Evolutionary conservation across 202 grass and related monocot genomes (phyloP).

Genomic region (Cymbopogon flexuosus): DNA sequence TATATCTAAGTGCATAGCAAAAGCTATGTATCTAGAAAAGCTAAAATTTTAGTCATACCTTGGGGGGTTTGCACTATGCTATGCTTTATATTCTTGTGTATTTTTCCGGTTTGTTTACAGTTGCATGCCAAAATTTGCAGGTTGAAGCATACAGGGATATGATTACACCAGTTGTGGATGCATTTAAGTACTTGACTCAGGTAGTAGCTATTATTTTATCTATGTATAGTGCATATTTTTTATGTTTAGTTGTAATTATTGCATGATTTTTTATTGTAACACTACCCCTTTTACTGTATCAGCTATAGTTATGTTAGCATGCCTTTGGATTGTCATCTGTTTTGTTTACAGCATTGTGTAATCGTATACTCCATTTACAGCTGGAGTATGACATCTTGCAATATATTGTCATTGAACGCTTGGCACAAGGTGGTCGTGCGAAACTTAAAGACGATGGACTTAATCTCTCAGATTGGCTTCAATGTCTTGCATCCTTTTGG

Average conservation of each 20-base stretch:
- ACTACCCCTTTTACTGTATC: neutral
- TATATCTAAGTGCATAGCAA: too few relatives aligned
- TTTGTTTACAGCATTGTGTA: slow-evolving; percentile 3
- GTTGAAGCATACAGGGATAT: slow-evolving; percentile 99
- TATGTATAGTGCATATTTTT: slow-evolving; percentile 16
- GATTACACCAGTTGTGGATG: slow-evolving; percentile 98
- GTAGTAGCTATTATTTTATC: slow-evolving; percentile 33
- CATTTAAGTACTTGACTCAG: slow-evolving; percentile 99
- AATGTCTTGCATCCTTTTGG: slow-evolving; percentile 98
- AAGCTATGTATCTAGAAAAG: too few relatives aligned
- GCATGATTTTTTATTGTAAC: neutral
- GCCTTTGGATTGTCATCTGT: slow-evolving; percentile 22
- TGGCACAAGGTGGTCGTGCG: slow-evolving; percentile 85
- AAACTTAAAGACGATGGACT: slow-evolving; percentile 98
- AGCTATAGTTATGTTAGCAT: slow-evolving; percentile 8
- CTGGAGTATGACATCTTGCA: slow-evolving; percentile 98
- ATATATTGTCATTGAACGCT: slow-evolving; percentile 97
- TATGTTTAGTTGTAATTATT: neutral
- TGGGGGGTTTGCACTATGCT: slow-evolving; percentile 7
- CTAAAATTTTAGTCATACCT: neutral
- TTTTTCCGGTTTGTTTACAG: neutral
- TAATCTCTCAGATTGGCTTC: slow-evolving; percentile 98
- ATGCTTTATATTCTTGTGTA: neutral
- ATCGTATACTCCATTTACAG: slow-evolving; percentile 49
- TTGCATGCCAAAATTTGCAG: slow-evolving; percentile 47